Evolutionary conservation across 2,329 filamentous ascomycete genomes (phyloP).

Genomic region (Plectosphaerella sp.): DNA sequence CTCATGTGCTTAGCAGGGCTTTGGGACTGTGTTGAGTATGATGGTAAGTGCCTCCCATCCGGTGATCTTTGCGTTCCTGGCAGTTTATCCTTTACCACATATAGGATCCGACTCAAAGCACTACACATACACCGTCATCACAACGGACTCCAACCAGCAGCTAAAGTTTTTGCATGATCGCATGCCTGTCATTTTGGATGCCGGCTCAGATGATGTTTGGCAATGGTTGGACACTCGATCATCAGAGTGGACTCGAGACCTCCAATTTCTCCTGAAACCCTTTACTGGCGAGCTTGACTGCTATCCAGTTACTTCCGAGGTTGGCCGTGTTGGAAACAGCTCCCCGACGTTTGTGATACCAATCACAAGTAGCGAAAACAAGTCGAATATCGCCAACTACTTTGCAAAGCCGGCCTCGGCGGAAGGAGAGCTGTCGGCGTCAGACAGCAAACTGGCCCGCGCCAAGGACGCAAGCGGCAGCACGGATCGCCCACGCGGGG

Average conservation of each 20-base stretch:
- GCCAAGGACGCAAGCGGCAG: conserved; percentile 19
- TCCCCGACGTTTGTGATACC: conserved; percentile 80
- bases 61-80: not conserved
- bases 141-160: conserved; percentile 78
- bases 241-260: conserved; percentile 69
- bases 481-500: conserved; percentile 6
- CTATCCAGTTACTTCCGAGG: conserved; percentile 82
- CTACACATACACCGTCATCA: conserved; percentile 93
- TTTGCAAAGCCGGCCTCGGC: conserved; percentile 50
- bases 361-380: conserved; percentile 80
- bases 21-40: conserved; percentile 83
- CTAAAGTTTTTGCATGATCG: conserved; percentile 85
- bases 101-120: conserved; percentile 59
- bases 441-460: not conserved
- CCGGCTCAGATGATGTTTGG: conserved; percentile 63
- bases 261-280: conserved; percentile 76
- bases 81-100: not conserved
- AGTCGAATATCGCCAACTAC: conserved; percentile 90
- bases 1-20: conserved; percentile 88
- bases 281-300: conserved; percentile 75
- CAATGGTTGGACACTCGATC: conserved; percentile 71
- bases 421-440: conserved; percentile 25
- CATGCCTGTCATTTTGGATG: conserved; percentile 90
- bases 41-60: conserved; percentile 44
- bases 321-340: conserved; percentile 92